Conservation (phyloP, 2,329 filamentous ascomycete species). For the Epichloe bromicola region DNA sequence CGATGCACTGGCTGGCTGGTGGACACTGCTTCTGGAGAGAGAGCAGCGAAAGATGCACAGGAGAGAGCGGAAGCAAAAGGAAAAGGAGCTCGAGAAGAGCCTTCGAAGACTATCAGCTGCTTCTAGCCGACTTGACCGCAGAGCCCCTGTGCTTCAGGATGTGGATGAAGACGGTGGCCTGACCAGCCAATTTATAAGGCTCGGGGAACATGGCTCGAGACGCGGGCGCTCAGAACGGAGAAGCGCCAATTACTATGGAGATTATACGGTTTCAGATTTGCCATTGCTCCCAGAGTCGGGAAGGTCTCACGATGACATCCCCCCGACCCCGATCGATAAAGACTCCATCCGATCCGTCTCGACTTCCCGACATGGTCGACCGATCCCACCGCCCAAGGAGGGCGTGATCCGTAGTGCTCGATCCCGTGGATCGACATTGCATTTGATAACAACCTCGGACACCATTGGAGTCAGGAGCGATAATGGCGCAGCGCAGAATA, state of each 20-base stretch:
- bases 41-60: conserved; percentile 77
- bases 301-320: conserved; percentile 30
- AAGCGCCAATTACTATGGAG: conserved; percentile 49
- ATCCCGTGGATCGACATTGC: conserved; percentile 72
- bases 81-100: conserved; percentile 71
- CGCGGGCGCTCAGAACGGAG: conserved; percentile 67
- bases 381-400: conserved; percentile 80
- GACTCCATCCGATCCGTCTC: conserved; percentile 63
- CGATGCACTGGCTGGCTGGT: conserved; percentile 88
- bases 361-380: conserved; percentile 61
- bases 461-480: conserved; percentile 24
- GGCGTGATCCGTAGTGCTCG: conserved; percentile 52
- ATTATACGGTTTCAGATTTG: conserved; percentile 58
- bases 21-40: conserved; percentile 87
- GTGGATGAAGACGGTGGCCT: conserved; percentile 63
- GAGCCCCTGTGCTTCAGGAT: conserved; percentile 64
- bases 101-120: conserved; percentile 76
- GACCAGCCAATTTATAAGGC: conserved; percentile 28
- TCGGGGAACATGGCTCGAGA: conserved; percentile 40
- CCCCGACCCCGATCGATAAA: conserved; percentile 64
- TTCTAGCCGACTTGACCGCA: conserved; percentile 71
- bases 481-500: conserved; percentile 7
- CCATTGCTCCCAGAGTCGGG: conserved; percentile 58
- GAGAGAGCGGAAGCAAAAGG: conserved; percentile 69
- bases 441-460: conserved; percentile 60